Evolutionary conservation across 805 yeast species (phyloP), one percentile per base, ranked within the genome.

Genomic region (Yarrowia phangngaensis): DNA sequence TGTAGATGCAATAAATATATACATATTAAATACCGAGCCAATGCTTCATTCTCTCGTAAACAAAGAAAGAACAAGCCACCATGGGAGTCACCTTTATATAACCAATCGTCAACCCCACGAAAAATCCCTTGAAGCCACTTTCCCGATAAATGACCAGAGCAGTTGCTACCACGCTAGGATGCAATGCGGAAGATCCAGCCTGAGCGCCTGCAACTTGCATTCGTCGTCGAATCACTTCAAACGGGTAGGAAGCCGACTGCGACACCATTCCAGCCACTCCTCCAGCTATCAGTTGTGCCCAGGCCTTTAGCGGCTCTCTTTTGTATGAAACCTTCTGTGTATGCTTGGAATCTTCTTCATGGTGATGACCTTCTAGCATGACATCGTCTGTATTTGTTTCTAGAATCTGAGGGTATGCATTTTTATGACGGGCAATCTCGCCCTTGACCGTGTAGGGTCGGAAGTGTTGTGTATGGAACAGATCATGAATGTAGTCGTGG

Each of bases 171-270:
- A 59, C 51, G 31, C 32, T 24, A 19, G 52, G 29, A 19, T 29
- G 50, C 23, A 23, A 23, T 19, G 19, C 54, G 19, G 22, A 36
- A n/a, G 50, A 23, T 12, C 52, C 51, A 54, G 79, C 75, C 35
- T 41, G 34, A 4, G 82, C 84, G 9, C 90, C 94, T 27, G 95
- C 89, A 17, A 92, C 98, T 68, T 92, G 99, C 85, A 92, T 80
- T 58, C 97, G 73, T 64, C 99, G 75, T 61, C 98, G 74, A 16
- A 92, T 78, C 29, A 92, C 95, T 67, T 92, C 99, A 57, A 92
- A 83, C 2, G 98, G 98, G 61, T 92, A 92, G 4, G 95, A 90
- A 0, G 97, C 94, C 1, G 97, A 87, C 65, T 92, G 98, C 2
- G 97, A 86, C 27, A 79, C 73, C 82, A 90, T 77, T 9, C 98